Percentiles rank a stretch among this genome's conserved stretches.
phyloP scores from a whole-genome alignment of 148 eudicot species.

The Dysphania ambrosioides region DNA sequence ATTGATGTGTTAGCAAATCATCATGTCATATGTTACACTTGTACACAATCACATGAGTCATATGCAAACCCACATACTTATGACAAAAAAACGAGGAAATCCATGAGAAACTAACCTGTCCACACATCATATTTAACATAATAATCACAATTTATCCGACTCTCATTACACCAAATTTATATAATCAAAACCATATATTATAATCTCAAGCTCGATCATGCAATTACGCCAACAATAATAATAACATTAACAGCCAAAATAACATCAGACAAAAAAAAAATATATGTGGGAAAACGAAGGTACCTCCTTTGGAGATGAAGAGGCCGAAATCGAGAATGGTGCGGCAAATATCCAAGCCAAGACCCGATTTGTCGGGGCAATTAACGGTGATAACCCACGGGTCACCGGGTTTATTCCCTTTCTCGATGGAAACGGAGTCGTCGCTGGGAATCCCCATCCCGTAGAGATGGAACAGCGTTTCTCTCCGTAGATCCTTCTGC shows the following conservation, averaged over 20 bases:
- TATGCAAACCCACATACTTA: neutral
- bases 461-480: neutral
- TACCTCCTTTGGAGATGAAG: slow-evolving; percentile 65
- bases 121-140: neutral
- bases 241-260: too few relatives aligned
- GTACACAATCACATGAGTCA: neutral
- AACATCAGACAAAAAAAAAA: too few relatives aligned
- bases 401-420: slow-evolving; percentile 53
- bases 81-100: neutral
- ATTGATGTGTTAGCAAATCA: too few relatives aligned
- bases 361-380: slow-evolving; percentile 73
- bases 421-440: slow-evolving; percentile 61
- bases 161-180: too few relatives aligned
- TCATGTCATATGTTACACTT: neutral
- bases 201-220: neutral
- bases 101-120: neutral
- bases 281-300: too few relatives aligned
- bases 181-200: neutral
- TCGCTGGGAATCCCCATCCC: slow-evolving; percentile 44
- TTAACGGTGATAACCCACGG: slow-evolving; percentile 71
- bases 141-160: too few relatives aligned
- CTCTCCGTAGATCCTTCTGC: neutral
- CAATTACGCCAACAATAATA: neutral
- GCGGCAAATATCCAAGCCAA: slow-evolving; percentile 72
- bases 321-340: slow-evolving; percentile 77